Percentiles rank a stretch among this genome's conserved stretches.
Evolutionary conservation across 2,329 filamentous ascomycete genomes (phyloP).

Genomic region (Keithomyces neogunnii): DNA sequence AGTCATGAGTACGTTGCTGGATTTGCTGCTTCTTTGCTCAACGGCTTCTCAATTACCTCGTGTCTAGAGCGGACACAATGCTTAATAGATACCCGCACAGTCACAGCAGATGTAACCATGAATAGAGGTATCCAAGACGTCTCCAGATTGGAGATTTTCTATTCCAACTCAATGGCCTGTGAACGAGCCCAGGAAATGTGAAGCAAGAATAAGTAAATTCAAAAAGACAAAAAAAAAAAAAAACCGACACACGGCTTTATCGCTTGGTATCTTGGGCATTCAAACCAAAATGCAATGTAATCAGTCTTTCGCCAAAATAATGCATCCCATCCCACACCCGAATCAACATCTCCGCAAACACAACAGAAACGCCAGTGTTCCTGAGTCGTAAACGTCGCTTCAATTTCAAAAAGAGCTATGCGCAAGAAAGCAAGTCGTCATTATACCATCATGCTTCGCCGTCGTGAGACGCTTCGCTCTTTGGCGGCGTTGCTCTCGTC

Average conservation of each 20-base stretch:
- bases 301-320: slow-evolving; percentile 15
- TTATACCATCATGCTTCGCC: slow-evolving; percentile 53
- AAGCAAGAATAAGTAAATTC: slow-evolving; percentile 20
- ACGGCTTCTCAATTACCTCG: not conserved
- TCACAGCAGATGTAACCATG: slow-evolving; percentile 1
- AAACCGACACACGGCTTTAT: slow-evolving; percentile 18
- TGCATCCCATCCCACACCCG: slow-evolving; percentile 9
- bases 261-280: slow-evolving; percentile 29
- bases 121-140: slow-evolving; percentile 12
- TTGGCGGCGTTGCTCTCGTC: slow-evolving; percentile 22
- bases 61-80: not conserved
- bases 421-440: slow-evolving; percentile 33
- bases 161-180: slow-evolving; percentile 9
- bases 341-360: not conserved
- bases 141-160: slow-evolving; percentile 7
- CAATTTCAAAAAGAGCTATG: not conserved
- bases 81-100: slow-evolving; percentile 15
- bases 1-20: slow-evolving; percentile 20
- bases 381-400: slow-evolving; percentile 6
- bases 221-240: slow-evolving; percentile 24
- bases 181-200: slow-evolving; percentile 6
- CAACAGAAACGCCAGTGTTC: slow-evolving; percentile 1
- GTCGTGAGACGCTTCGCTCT: slow-evolving; percentile 30
- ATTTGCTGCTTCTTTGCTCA: slow-evolving; percentile 10
- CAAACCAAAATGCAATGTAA: slow-evolving; percentile 13